Conservation (phyloP, 148 eudicot genomes). For the Amaranthus hypochondriacus region DNA sequence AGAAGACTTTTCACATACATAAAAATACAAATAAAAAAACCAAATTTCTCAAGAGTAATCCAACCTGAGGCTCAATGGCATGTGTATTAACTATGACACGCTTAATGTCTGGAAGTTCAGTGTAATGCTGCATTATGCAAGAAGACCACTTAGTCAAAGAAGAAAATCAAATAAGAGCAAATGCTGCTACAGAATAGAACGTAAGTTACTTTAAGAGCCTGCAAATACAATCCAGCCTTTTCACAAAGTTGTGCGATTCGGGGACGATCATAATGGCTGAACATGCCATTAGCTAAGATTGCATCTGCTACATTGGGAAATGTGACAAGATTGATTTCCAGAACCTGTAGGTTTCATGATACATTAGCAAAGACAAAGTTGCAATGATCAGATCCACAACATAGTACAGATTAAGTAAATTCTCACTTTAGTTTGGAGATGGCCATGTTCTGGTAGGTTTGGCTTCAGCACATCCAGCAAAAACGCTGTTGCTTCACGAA, state of each 20-base stretch:
- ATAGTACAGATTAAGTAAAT: neutral
- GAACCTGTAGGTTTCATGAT: constrained; percentile 38
- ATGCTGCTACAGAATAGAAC: neutral
- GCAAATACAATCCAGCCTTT: constrained; percentile 84
- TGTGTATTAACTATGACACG: constrained; percentile 97
- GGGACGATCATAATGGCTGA: constrained; percentile 96
- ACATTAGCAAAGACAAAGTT: constrained; percentile 6
- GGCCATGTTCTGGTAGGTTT: constrained; percentile 82
- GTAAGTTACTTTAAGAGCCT: constrained; percentile 73
- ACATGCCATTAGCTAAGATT: constrained; percentile 96
- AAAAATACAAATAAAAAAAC: neutral
- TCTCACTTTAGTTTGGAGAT: constrained; percentile 81
- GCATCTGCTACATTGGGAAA: constrained; percentile 99
- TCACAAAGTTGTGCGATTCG: constrained; percentile 96
- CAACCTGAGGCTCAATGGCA: constrained; percentile 98
- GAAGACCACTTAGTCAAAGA: constrained; percentile 12
- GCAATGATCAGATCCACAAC: neutral
- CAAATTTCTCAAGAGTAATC: neutral
- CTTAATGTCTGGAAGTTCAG: constrained; percentile 81
- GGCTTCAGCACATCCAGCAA: constrained; percentile 94
- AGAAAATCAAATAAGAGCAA: neutral
- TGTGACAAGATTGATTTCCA: constrained; percentile 91
- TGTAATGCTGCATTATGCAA: constrained; percentile 66
- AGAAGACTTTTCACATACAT: constrained; percentile 8
- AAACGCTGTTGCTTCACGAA: constrained; percentile 98